A percentile compares a stretch with the other conserved stretches of the same genome.
These are phyloP conservation scores for Extremus antarcticus DNA, from an alignment of 495 filamentous ascomycete genomes.

Conservation along the genomic window DNA sequence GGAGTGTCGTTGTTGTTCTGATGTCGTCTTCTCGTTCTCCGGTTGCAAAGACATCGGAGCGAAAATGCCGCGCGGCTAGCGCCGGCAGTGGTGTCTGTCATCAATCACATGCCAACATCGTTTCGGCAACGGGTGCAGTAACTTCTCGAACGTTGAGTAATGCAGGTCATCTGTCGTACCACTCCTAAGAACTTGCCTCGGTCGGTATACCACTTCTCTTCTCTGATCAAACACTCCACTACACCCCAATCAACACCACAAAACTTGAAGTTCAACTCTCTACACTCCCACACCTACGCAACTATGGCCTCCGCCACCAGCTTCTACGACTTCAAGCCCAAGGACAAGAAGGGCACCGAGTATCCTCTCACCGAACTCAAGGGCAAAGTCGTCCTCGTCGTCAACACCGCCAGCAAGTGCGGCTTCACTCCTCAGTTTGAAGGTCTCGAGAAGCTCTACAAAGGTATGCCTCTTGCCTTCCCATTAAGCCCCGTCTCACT, in stretches of 20 bases:
- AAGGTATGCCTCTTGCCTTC: conserved; percentile 32
- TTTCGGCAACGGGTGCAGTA: neutral
- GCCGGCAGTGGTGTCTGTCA: neutral
- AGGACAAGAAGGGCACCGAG: conserved; percentile 54
- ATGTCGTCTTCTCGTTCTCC: too few relatives aligned
- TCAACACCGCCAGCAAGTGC: conserved; percentile 99
- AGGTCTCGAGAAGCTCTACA: conserved; percentile 83
- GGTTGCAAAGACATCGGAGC: neutral
- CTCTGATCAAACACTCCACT: neutral
- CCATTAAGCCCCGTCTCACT: neutral
- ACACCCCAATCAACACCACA: neutral
- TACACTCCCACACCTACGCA: conserved; percentile 3
- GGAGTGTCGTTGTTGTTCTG: too few relatives aligned
- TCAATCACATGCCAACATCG: neutral
- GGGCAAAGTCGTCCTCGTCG: conserved; percentile 86
- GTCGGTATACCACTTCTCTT: neutral
- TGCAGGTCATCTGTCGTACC: neutral
- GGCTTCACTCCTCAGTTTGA: conserved; percentile 97
- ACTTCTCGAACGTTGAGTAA: neutral
- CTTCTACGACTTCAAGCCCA: conserved; percentile 86
- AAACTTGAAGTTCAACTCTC: neutral
- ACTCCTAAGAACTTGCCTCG: neutral
- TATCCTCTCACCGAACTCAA: conserved; percentile 58
- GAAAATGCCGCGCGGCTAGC: neutral
- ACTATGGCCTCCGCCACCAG: conserved; percentile 80